phyloP scores from a whole-genome alignment of 345 rosid genomes.

The Hibiscus syriacus region DNA sequence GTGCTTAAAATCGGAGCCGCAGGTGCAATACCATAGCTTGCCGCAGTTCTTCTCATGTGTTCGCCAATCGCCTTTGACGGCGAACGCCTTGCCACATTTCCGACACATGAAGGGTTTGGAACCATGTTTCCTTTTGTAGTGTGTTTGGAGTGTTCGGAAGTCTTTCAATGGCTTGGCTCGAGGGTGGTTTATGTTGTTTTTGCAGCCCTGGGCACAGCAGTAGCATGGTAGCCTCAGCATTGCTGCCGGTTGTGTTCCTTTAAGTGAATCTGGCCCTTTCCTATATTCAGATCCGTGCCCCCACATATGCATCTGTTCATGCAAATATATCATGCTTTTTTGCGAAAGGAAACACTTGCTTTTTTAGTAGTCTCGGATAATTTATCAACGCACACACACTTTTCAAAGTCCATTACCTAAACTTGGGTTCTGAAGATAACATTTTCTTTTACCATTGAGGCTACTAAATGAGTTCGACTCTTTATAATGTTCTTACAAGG shows the following conservation, averaged over 20 bases:
- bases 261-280: conserved; percentile 67
- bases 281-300: conserved; percentile 80
- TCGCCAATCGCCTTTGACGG: conserved; percentile 97
- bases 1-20: conserved; percentile 99
- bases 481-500: not conserved
- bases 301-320: conserved; percentile 98
- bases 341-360: too few species aligned
- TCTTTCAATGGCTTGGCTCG: conserved; percentile 74
- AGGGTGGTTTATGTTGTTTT: conserved; percentile 82
- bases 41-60: conserved; percentile 99
- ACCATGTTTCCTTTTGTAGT: conserved; percentile 76
- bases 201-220: conserved; percentile 72
- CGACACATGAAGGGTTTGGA: conserved; percentile 66
- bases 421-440: too few species aligned
- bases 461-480: too few species aligned
- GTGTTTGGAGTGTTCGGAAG: conserved; percentile 75
- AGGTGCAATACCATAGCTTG: conserved; percentile 91
- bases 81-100: conserved; percentile 80
- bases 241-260: conserved; percentile 76
- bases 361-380: too few species aligned
- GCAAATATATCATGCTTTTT: too few species aligned
- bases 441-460: too few species aligned
- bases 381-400: too few species aligned
- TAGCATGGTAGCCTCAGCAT: conserved; percentile 80
- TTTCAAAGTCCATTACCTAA: too few species aligned